Conservation (phyloP, 2,329 filamentous ascomycete species). For the Xenosphaeropsis pyriputrescens region DNA sequence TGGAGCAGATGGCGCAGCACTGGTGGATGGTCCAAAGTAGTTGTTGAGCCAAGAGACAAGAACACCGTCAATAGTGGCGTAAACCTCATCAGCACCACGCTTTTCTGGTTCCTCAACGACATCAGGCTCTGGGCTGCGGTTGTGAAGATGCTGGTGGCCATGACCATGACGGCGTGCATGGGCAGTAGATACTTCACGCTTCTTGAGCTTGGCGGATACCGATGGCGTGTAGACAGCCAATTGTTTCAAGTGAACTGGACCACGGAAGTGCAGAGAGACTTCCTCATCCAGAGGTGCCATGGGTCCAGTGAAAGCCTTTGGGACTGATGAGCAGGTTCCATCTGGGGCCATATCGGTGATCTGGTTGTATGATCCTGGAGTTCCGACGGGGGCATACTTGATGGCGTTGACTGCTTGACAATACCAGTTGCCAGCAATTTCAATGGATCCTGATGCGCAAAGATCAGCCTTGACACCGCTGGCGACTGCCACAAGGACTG, state of each 20-base stretch:
- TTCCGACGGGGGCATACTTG: conserved; percentile 48
- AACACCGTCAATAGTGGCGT: conserved; percentile 42
- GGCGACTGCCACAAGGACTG: conserved; percentile 2
- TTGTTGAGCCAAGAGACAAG: conserved; percentile 43
- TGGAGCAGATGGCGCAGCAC: conserved; percentile 5
- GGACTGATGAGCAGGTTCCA: conserved; percentile 37
- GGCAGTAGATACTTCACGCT: conserved; percentile 19
- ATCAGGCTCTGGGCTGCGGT: conserved; percentile 20
- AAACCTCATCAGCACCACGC: conserved; percentile 33
- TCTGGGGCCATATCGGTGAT: conserved; percentile 43
- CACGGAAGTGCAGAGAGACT: conserved; percentile 61
- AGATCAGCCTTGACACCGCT: conserved; percentile 11
- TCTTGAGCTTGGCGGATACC: conserved; percentile 13
- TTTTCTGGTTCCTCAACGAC: conserved; percentile 22
- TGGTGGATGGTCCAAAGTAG: conserved; percentile 23
- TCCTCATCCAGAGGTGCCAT: conserved; percentile 57
- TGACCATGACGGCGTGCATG: conserved; percentile 24
- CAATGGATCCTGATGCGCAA: conserved; percentile 13
- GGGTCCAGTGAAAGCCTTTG: conserved; percentile 39
- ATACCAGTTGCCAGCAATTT: conserved; percentile 45
- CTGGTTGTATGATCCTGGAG: conserved; percentile 46
- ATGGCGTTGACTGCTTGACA: conserved; percentile 51
- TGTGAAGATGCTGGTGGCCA: conserved; percentile 35
- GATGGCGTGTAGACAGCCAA: conserved; percentile 54
- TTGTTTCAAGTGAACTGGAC: conserved; percentile 50